These are phyloP conservation scores for Ustilago cynodontis DNA, from an alignment of 1,284 basidiomycete species.

Conservation along the genomic window DNA sequence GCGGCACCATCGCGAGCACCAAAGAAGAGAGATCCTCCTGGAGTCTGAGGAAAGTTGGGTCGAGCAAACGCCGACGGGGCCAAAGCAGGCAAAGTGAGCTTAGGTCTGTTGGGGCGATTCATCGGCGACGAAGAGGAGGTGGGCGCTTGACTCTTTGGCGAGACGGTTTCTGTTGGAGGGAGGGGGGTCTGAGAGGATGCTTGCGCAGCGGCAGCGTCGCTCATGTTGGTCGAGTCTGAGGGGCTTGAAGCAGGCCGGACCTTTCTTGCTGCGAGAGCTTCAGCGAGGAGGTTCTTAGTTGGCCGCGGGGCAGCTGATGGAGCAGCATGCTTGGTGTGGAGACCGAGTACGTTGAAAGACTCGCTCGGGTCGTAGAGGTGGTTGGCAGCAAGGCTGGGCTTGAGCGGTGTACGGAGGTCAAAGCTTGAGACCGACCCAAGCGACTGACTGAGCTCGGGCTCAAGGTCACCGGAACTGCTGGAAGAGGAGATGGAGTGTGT, in stretches of 20 bases:
- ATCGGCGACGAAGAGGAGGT: slow-evolving; percentile 1
- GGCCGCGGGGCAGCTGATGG: slow-evolving; percentile 18
- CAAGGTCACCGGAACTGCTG: slow-evolving; percentile 38
- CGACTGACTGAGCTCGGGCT: slow-evolving; percentile 59
- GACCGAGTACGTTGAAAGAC: slow-evolving; percentile 35
- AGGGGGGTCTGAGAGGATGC: slow-evolving; percentile 4
- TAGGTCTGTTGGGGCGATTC: slow-evolving; percentile 39
- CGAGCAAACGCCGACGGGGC: slow-evolving; percentile 43
- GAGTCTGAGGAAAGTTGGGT: slow-evolving; percentile 58
- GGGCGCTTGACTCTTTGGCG: slow-evolving; percentile 24
- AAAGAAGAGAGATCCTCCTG: slow-evolving; percentile 55
- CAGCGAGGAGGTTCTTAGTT: slow-evolving; percentile 40
- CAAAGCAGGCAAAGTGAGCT: slow-evolving; percentile 36
- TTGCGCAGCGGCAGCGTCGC: slow-evolving; percentile 1
- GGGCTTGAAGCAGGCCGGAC: slow-evolving; percentile 17
- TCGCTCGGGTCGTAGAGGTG: slow-evolving; percentile 38
- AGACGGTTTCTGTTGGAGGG: slow-evolving; percentile 15
- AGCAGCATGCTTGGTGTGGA: slow-evolving; percentile 25
- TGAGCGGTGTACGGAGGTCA: slow-evolving; percentile 58
- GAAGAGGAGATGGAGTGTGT: slow-evolving; percentile 51
- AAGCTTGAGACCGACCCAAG: slow-evolving; percentile 57
- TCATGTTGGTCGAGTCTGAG: slow-evolving; percentile 3
- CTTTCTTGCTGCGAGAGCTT: slow-evolving; percentile 38
- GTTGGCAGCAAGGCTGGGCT: slow-evolving; percentile 40
- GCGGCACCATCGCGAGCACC: slow-evolving; percentile 64